A percentile compares a stretch with the other conserved stretches of the same genome.
phyloP scores from a whole-genome alignment of 225 moss, liverwort and hornwort genomes.

The Physcomitrellopsis africana region DNA sequence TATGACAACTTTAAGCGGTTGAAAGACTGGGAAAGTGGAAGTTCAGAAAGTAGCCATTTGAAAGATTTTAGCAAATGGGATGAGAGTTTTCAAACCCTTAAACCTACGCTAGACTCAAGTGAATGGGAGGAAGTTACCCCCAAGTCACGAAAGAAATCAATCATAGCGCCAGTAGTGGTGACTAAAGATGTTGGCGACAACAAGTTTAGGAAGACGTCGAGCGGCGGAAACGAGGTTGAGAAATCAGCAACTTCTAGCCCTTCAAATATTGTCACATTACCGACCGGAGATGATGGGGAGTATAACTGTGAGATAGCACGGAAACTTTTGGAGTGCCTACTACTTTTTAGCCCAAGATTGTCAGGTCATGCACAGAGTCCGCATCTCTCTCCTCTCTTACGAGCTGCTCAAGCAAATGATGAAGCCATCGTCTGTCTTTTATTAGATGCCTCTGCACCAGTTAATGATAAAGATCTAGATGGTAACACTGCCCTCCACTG shows the following conservation, averaged over 20 bases:
- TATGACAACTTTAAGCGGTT: slow-evolving; percentile 66
- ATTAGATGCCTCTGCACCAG: slow-evolving; percentile 78
- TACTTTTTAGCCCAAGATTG: slow-evolving; percentile 82
- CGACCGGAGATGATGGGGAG: slow-evolving; percentile 69
- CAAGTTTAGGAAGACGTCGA: slow-evolving; percentile 74
- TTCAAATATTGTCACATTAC: slow-evolving; percentile 41
- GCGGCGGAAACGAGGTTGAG: slow-evolving; percentile 73
- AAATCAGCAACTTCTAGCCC: slow-evolving; percentile 47
- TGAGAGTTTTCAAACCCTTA: slow-evolving; percentile 74
- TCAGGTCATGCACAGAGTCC: slow-evolving; percentile 91
- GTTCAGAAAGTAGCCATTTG: slow-evolving; percentile 61
- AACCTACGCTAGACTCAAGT: slow-evolving; percentile 73
- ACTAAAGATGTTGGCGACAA: slow-evolving; percentile 65
- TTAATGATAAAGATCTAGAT: slow-evolving; percentile 89
- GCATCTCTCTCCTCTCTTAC: slow-evolving; percentile 81
- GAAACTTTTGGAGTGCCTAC: slow-evolving; percentile 92
- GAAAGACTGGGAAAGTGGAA: slow-evolving; percentile 68
- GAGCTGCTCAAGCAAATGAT: slow-evolving; percentile 90
- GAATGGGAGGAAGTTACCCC: slow-evolving; percentile 93
- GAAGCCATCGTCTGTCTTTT: slow-evolving; percentile 77
- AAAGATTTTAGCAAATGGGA: slow-evolving; percentile 84
- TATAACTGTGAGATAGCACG: slow-evolving; percentile 84
- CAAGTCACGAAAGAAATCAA: slow-evolving; percentile 70
- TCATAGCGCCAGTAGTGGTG: slow-evolving; percentile 45
- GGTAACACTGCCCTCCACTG: slow-evolving; percentile 95